Percentiles rank a stretch among this genome's conserved stretches.
These are phyloP conservation scores for Yamadazyma tumulicola DNA, from an alignment of 805 yeast species.

Conservation along the genomic window DNA sequence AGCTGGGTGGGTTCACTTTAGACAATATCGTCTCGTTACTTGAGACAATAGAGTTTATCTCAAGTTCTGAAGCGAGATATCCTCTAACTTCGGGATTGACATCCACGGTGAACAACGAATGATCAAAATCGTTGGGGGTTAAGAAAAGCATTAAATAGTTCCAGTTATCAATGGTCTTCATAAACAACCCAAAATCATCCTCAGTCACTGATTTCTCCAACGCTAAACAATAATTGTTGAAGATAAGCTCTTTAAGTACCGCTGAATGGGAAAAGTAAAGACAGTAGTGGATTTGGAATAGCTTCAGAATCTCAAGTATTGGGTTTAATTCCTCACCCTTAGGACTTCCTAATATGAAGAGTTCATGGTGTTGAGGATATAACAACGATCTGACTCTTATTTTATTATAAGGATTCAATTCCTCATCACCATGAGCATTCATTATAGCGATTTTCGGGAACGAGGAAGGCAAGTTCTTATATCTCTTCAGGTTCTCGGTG, in stretches of 20 bases:
- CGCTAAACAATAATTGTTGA: constrained; percentile 29
- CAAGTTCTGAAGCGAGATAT: too few species aligned
- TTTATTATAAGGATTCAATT: constrained; percentile 26
- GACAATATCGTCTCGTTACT: not conserved
- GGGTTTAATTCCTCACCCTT: constrained; percentile 61
- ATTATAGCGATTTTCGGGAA: constrained; percentile 32
- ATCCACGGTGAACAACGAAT: constrained; percentile 11
- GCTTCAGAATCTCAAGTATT: constrained; percentile 54
- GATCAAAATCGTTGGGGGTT: constrained; percentile 20
- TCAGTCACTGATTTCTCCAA: constrained; percentile 29
- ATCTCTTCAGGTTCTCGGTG: constrained; percentile 23
- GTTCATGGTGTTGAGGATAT: constrained; percentile 48
- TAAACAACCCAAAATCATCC: constrained; percentile 32
- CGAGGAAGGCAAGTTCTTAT: constrained; percentile 30
- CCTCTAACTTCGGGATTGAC: constrained; percentile 21
- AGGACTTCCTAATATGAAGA: constrained; percentile 46
- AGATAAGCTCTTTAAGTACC: constrained; percentile 26
- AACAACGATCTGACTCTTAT: constrained; percentile 32
- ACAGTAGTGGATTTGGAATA: constrained; percentile 39
- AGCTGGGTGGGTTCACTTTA: not conserved
- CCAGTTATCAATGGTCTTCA: constrained; percentile 40
- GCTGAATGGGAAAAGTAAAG: constrained; percentile 39
- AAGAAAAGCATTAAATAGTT: constrained; percentile 35
- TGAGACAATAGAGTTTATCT: not conserved
- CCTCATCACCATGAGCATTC: constrained; percentile 10